Base-by-base conservation (phyloP, 805 yeast species). In the Kodamaea neixiangensis region DNA sequence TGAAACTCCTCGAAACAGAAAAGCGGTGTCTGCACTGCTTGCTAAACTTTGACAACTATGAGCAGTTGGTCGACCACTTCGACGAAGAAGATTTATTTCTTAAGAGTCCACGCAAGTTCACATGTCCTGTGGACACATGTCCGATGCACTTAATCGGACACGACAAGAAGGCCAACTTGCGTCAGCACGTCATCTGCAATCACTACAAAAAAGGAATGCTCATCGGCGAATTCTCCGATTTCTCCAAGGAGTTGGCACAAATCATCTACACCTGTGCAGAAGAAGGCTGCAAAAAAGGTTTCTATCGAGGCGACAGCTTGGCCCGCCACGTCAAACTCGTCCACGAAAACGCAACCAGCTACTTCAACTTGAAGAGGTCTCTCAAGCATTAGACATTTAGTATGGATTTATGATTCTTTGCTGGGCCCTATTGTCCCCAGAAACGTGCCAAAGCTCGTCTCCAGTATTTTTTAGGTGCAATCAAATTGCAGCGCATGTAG, bases 131-230 rank as follows among this genome's bases (percentile, higher is more conserved):
- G 14, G 47, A 53, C 5, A 58, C 55, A 6, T 75, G 80, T 37
- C 76, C 77, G 3, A 76, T 78, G 78, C 62, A 64, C 22, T 55
- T 67, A 11, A 68, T 75, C 20, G 79, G 79, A 1, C 74, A 62
- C 44, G 59, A 60, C 35, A 65, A 67, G 42, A 68, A 63, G 45
- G 64, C 65, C 3, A 57, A 60, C 38, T 55, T 69, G 33, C 55
- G 72, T 34, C 66, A 66, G 37, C 75, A 69, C 45, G 55, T 65
- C 2, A 58, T 63, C 13, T 41, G 54, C n/a, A 55, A 57, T 17
- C 73, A 69, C 51, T 63, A 64, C 40, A 50, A 58, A 25, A 56
- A 57, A 29, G 63, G 63, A 13, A 48, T 47, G 29, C 50, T 58
- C 6, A 21, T 29, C 34, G 41, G 44, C 2, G 55, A 48, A 33